Conservation (phyloP, 805 yeast genomes). For the Ogataea methylovora region DNA sequence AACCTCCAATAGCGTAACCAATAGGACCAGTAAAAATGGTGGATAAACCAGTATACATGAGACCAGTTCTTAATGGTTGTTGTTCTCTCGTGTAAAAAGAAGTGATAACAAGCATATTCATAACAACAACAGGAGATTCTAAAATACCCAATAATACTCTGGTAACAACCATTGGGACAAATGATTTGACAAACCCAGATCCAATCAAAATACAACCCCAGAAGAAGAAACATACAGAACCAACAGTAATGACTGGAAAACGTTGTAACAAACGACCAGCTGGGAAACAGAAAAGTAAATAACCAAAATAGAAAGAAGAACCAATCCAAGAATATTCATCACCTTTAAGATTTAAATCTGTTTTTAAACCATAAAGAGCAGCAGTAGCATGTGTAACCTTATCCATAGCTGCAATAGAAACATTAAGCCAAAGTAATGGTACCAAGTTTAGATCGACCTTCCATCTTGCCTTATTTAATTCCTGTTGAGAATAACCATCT, state of each 20-base stretch:
- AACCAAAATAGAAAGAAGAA: constrained; percentile 29
- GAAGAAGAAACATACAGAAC: constrained; percentile 21
- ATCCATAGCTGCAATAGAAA: constrained; percentile 52
- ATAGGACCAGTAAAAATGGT: constrained; percentile 42
- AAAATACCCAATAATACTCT: constrained; percentile 43
- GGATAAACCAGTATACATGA: constrained; percentile 35
- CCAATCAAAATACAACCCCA: constrained; percentile 37
- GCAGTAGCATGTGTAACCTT: constrained; percentile 37
- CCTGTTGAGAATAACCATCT: constrained; percentile 14
- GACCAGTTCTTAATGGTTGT: constrained; percentile 34
- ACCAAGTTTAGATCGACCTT: constrained; percentile 44
- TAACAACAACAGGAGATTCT: constrained; percentile 49
- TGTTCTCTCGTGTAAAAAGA: constrained; percentile 49
- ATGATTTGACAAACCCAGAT: constrained; percentile 32
- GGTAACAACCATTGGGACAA: constrained; percentile 36
- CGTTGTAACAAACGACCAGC: constrained; percentile 30
- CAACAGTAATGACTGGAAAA: constrained; percentile 27
- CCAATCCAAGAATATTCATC: constrained; percentile 26
- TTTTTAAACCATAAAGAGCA: constrained; percentile 30
- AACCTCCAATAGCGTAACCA: constrained; percentile 35
- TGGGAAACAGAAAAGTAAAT: constrained; percentile 25
- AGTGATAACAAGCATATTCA: constrained; percentile 43
- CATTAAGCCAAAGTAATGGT: constrained; percentile 41
- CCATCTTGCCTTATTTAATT: constrained; percentile 18
- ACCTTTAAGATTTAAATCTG: constrained; percentile 29